phyloP scores from a whole-genome alignment of 2,329 filamentous ascomycete species.

The Pseudodiploospora longispora region DNA sequence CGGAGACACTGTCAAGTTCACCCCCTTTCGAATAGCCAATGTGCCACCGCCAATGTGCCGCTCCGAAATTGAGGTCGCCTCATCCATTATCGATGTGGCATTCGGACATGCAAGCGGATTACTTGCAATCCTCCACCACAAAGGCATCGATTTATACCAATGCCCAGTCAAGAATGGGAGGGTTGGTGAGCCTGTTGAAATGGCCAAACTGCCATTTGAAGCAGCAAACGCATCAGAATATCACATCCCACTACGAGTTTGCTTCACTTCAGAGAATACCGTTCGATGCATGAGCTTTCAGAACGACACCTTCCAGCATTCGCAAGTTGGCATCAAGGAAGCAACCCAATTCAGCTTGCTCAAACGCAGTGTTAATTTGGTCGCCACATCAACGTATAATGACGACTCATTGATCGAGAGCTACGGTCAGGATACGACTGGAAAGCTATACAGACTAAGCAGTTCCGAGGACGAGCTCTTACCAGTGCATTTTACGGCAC shows the following conservation, averaged over 20 bases:
- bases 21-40: constrained; percentile 74
- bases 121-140: constrained; percentile 64
- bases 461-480: constrained; percentile 24
- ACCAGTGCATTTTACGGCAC: constrained; percentile 31
- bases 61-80: constrained; percentile 58
- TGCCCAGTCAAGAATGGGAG: constrained; percentile 57
- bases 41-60: constrained; percentile 90
- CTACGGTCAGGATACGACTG: constrained; percentile 39
- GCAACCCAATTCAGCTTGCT: constrained; percentile 12
- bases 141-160: constrained; percentile 59
- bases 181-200: constrained; percentile 34
- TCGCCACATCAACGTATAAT: constrained; percentile 25
- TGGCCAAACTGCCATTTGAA: constrained; percentile 31
- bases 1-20: constrained; percentile 70
- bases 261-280: constrained; percentile 17
- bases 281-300: constrained; percentile 25
- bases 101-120: constrained; percentile 57
- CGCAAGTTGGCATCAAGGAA: constrained; percentile 16
- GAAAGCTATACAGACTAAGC: constrained; percentile 35
- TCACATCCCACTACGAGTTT: constrained; percentile 24
- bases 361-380: constrained; percentile 14
- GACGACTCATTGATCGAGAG: constrained; percentile 20
- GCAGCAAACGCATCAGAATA: constrained; percentile 13
- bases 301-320: constrained; percentile 13
- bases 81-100: constrained; percentile 64